Conservation (phyloP, 2,329 filamentous ascomycete genomes). For the Magnaporthiopsis incrustans region DNA sequence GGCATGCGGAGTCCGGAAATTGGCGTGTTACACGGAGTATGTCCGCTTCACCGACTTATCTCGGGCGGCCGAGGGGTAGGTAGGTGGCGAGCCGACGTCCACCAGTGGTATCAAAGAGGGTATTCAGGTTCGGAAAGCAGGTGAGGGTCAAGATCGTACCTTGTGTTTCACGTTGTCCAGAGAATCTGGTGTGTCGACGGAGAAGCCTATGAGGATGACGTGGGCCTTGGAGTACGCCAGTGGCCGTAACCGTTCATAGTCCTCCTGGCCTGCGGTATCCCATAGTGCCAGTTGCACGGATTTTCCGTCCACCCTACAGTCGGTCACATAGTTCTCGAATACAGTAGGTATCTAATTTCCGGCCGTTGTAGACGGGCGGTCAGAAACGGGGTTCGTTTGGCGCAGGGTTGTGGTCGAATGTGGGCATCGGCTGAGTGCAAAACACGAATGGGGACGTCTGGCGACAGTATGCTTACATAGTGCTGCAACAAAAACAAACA, state of each 20-base stretch:
- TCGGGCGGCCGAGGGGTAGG: neutral
- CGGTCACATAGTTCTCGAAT: conserved; percentile 98
- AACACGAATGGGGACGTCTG: neutral
- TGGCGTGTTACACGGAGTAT: conserved; percentile 4
- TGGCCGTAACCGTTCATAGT: conserved; percentile 91
- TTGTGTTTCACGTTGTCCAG: conserved; percentile 98
- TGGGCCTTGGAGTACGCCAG: conserved; percentile 96
- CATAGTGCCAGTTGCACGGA: conserved; percentile 96
- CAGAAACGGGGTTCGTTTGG: neutral
- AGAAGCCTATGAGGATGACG: conserved; percentile 93
- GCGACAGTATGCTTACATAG: conserved; percentile 39
- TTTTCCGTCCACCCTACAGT: conserved; percentile 96
- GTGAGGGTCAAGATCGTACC: conserved; percentile 36
- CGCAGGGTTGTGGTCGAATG: neutral
- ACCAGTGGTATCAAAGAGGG: neutral
- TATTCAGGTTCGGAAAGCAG: neutral
- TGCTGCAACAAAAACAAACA: conserved; percentile 37
- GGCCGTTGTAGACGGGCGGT: conserved; percentile 2
- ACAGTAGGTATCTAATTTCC: conserved; percentile 75
- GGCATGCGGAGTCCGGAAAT: conserved; percentile 1
- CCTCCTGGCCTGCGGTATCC: conserved; percentile 99
- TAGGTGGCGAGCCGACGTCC: neutral
- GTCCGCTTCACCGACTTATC: neutral
- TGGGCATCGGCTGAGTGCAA: neutral
- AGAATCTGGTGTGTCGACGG: conserved; percentile 90